Percentiles rank a stretch among this genome's conserved stretches.
Conservation (phyloP, 2,329 filamentous ascomycete species). For the Exophiala sideris region DNA sequence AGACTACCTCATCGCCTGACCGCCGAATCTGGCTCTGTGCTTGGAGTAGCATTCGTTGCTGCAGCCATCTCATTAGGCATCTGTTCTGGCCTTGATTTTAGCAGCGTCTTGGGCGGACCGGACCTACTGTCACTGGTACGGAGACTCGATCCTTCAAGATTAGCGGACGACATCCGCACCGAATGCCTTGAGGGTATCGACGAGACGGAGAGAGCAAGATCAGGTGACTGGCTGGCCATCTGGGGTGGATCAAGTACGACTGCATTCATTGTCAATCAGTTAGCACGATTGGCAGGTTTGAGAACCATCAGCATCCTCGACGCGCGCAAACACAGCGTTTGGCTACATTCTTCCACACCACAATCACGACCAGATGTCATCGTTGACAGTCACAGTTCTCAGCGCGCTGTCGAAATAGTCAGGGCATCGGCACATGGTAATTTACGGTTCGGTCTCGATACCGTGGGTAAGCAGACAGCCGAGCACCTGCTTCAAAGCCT, state of each 20-base stretch:
- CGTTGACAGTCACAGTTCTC: conserved; percentile 64
- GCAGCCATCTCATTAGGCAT: conserved; percentile 65
- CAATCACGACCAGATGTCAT: conserved; percentile 51
- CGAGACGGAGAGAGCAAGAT: conserved; percentile 51
- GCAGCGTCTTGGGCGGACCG: conserved; percentile 49
- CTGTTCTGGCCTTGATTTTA: conserved; percentile 67
- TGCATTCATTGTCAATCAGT: conserved; percentile 63
- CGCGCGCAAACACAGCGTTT: conserved; percentile 59
- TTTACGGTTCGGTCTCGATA: conserved; percentile 67
- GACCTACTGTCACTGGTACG: conserved; percentile 56
- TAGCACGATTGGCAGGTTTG: conserved; percentile 64
- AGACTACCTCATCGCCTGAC: conserved; percentile 56
- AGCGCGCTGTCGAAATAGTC: conserved; percentile 64
- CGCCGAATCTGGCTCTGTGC: conserved; percentile 56
- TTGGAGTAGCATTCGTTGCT: conserved; percentile 70
- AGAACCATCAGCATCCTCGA: conserved; percentile 66
- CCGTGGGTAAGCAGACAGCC: conserved; percentile 63
- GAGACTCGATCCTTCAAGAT: conserved; percentile 41
- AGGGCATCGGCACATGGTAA: conserved; percentile 53
- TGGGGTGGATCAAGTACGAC: conserved; percentile 76
- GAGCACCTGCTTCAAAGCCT: conserved; percentile 56
- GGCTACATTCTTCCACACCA: conserved; percentile 4
- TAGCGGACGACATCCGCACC: conserved; percentile 60
- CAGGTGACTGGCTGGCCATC: conserved; percentile 68
- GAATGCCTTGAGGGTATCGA: conserved; percentile 61